phyloP scores from a whole-genome alignment of 768 basidiomycete species.

The Boletus rubescentipes region DNA sequence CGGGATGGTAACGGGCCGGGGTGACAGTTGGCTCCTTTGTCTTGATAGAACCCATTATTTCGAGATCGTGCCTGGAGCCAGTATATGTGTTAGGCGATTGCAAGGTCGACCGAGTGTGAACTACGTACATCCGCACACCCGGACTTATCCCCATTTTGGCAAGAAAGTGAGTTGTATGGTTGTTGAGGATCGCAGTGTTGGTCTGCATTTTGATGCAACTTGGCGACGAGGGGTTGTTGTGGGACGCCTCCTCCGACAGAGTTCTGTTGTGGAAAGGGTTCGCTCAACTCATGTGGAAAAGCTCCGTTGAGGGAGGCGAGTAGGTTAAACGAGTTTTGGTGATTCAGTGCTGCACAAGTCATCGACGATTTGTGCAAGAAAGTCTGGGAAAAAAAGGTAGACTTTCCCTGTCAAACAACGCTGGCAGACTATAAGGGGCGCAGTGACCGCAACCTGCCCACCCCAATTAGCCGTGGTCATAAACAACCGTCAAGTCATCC shows the following conservation, averaged over 20 bases:
- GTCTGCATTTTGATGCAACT: neutral
- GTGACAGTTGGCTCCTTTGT: neutral
- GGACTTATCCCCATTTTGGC: neutral
- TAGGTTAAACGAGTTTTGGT: slow-evolving; percentile 4
- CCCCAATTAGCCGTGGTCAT: slow-evolving; percentile 3
- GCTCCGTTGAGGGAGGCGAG: neutral
- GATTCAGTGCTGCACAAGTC: neutral
- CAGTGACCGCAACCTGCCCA: neutral
- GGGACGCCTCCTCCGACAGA: neutral
- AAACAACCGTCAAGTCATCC: slow-evolving; percentile 24
- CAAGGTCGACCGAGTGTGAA: neutral
- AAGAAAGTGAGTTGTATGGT: neutral
- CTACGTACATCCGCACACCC: slow-evolving; percentile 4
- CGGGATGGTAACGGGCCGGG: neutral
- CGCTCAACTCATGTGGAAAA: neutral
- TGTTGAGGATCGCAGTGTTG: neutral
- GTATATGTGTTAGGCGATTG: neutral
- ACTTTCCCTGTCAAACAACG: neutral
- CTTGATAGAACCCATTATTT: neutral
- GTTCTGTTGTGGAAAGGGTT: neutral
- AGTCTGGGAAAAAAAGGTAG: neutral
- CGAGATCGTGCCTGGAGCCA: neutral
- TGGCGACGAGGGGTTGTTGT: neutral
- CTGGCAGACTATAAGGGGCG: neutral
- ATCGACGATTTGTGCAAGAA: neutral